Evolutionary conservation across 2,329 filamentous ascomycete species (phyloP).

Genomic region (Fusarium sp.): DNA sequence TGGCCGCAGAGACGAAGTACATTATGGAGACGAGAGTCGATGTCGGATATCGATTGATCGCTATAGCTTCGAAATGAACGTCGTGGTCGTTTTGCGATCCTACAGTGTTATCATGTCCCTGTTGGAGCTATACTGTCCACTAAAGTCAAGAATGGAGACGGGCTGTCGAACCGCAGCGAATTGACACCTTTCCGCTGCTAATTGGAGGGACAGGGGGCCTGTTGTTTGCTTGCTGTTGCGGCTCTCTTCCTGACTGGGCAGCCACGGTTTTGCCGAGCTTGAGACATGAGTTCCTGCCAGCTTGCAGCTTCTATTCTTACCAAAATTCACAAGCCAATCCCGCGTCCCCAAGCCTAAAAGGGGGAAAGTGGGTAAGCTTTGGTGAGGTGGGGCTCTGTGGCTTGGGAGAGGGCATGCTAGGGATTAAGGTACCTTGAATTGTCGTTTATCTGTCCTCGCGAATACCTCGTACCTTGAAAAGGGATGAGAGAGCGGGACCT

Average conservation of each 20-base stretch:
- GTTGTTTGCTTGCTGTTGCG: slow-evolving; percentile 11
- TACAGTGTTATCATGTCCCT: slow-evolving; percentile 26
- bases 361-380: slow-evolving; percentile 28
- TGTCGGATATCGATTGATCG: slow-evolving; percentile 12
- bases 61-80: slow-evolving; percentile 21
- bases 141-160: slow-evolving; percentile 10
- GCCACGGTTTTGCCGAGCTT: slow-evolving; percentile 42
- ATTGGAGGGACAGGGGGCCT: slow-evolving; percentile 22
- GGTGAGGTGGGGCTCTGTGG: slow-evolving; percentile 16
- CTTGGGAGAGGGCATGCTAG: slow-evolving; percentile 24
- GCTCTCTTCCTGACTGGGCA: slow-evolving; percentile 15
- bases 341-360: slow-evolving; percentile 29
- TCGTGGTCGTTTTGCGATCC: slow-evolving; percentile 27
- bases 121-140: slow-evolving; percentile 36
- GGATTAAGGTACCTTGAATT: slow-evolving; percentile 17
- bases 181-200: slow-evolving; percentile 48
- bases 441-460: slow-evolving; percentile 40
- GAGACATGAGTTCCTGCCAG: slow-evolving; percentile 27
- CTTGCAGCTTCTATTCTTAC: slow-evolving; percentile 24
- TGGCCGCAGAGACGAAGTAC: slow-evolving; percentile 54
- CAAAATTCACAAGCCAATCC: slow-evolving; percentile 37
- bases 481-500: slow-evolving; percentile 38
- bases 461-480: slow-evolving; percentile 28
- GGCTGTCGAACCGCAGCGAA: slow-evolving; percentile 38
- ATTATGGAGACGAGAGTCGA: slow-evolving; percentile 33